These are phyloP conservation scores for Corynascus novoguineensis DNA, from an alignment of 495 filamentous ascomycete species.

Conservation along the genomic window DNA sequence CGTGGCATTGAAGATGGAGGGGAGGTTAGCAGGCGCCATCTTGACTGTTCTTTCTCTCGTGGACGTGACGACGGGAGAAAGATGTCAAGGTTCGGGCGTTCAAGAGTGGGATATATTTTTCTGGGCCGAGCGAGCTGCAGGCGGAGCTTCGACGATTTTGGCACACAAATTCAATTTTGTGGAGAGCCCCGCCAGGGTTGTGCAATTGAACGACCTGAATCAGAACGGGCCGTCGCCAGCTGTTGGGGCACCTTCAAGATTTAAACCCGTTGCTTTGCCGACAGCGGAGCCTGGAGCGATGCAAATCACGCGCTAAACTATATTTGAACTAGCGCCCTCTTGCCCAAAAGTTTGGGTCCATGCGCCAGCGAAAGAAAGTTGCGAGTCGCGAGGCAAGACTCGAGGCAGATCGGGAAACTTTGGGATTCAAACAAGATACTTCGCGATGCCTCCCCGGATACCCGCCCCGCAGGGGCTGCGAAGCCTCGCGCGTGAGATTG, in stretches of 20 bases:
- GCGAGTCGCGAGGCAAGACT: slow-evolving; percentile 12
- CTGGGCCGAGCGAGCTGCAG: slow-evolving; percentile 20
- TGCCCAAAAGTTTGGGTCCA: slow-evolving; percentile 29
- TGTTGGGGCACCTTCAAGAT: background rate
- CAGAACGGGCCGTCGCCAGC: slow-evolving; percentile 5
- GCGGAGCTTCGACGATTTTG: slow-evolving; percentile 29
- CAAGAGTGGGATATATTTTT: slow-evolving; percentile 28
- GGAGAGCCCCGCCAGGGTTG: slow-evolving; percentile 39
- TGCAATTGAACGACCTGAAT: slow-evolving; percentile 5
- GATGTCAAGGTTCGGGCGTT: slow-evolving; percentile 42
- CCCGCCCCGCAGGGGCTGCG: slow-evolving; percentile 56
- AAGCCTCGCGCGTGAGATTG: slow-evolving; percentile 53
- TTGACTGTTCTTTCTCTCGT: slow-evolving; percentile 53
- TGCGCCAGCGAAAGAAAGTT: slow-evolving; percentile 23
- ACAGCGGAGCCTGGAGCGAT: background rate
- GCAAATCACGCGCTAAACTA: background rate
- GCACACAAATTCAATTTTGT: slow-evolving; percentile 36
- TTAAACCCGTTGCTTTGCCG: slow-evolving; percentile 17
- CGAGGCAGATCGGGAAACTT: slow-evolving; percentile 21
- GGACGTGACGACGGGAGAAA: slow-evolving; percentile 43
- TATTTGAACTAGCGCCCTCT: slow-evolving; percentile 12
- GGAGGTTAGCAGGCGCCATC: slow-evolving; percentile 92
- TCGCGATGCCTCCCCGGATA: slow-evolving; percentile 71
- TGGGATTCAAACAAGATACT: slow-evolving; percentile 10
- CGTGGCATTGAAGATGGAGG: slow-evolving; percentile 70